phyloP scores from a whole-genome alignment of 371 early-diverging fungal species.

The Actinomucor elegans region DNA sequence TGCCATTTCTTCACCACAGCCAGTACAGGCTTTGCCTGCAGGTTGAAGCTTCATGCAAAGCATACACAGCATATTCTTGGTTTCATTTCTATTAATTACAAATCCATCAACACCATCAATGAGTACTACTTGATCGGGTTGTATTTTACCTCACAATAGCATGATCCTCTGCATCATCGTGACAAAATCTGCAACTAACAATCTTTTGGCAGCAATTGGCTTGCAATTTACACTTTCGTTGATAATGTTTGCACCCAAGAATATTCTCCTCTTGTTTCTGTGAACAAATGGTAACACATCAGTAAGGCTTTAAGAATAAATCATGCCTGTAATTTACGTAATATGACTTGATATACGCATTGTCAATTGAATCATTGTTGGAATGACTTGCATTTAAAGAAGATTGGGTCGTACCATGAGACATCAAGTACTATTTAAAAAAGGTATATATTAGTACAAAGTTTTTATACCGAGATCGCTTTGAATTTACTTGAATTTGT shows the following conservation, averaged over 20 bases:
- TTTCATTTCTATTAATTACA: conserved; percentile 55
- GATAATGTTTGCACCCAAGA: conserved; percentile 95
- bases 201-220: conserved; percentile 92
- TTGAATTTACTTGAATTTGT: conserved; percentile 61
- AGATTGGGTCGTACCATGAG: conserved; percentile 35
- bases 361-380: conserved; percentile 21
- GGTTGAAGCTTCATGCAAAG: conserved; percentile 82
- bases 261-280: conserved; percentile 52
- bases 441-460: no score
- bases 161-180: conserved; percentile 90
- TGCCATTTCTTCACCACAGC: conserved; percentile 68
- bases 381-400: conserved; percentile 31
- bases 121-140: no score
- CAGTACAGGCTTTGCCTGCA: conserved; percentile 70
- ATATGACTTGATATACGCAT: conserved; percentile 41
- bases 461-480: background rate
- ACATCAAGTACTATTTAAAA: conserved; percentile 14
- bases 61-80: conserved; percentile 93
- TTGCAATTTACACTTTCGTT: conserved; percentile 81
- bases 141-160: conserved; percentile 73
- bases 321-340: conserved; percentile 35
- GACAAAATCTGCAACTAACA: conserved; percentile 95
- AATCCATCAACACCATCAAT: background rate
- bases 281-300: background rate
- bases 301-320: background rate